These are phyloP conservation scores for Leccinum holopus DNA, from an alignment of 1,284 basidiomycete species.

Conservation along the genomic window DNA sequence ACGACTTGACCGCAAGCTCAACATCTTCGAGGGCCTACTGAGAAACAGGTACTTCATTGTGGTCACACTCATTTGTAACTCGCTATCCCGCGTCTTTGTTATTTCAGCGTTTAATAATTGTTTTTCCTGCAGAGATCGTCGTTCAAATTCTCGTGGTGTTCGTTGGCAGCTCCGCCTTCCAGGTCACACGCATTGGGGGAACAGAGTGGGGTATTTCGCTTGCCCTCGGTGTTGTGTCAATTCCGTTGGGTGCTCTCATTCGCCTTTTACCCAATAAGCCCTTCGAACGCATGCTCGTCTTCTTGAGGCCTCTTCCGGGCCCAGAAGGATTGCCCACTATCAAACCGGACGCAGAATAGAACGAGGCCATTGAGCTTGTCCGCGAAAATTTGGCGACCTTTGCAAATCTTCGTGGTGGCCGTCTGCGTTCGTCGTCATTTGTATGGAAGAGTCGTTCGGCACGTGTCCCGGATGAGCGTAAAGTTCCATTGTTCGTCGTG, in stretches of 20 bases:
- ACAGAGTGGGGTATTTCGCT: constrained; percentile 94
- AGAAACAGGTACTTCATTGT: constrained; percentile 84
- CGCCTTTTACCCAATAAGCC: constrained; percentile 82
- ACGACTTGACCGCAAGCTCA: constrained; percentile 81
- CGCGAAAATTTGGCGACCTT: constrained; percentile 85
- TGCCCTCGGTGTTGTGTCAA: constrained; percentile 81
- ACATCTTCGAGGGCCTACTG: constrained; percentile 85
- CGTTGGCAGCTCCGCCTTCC: constrained; percentile 89
- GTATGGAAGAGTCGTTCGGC: constrained; percentile 75
- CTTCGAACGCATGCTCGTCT: constrained; percentile 72
- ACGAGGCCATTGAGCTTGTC: constrained; percentile 70
- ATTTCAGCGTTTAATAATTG: neutral
- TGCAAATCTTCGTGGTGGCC: constrained; percentile 80
- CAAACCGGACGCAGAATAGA: constrained; percentile 67
- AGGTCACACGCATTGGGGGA: constrained; percentile 77
- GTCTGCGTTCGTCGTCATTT: constrained; percentile 80
- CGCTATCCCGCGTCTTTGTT: neutral
- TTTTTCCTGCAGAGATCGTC: constrained; percentile 63
- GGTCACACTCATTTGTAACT: constrained; percentile 82
- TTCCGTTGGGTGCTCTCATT: constrained; percentile 85
- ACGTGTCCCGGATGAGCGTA: constrained; percentile 49
- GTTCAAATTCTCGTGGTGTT: constrained; percentile 90
- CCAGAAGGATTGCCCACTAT: constrained; percentile 68
- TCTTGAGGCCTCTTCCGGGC: constrained; percentile 64
- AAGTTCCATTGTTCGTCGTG: constrained; percentile 39